Base-by-base conservation (phyloP, 2,329 filamentous ascomycete species). In the Ascochyta clinopodiicola region DNA sequence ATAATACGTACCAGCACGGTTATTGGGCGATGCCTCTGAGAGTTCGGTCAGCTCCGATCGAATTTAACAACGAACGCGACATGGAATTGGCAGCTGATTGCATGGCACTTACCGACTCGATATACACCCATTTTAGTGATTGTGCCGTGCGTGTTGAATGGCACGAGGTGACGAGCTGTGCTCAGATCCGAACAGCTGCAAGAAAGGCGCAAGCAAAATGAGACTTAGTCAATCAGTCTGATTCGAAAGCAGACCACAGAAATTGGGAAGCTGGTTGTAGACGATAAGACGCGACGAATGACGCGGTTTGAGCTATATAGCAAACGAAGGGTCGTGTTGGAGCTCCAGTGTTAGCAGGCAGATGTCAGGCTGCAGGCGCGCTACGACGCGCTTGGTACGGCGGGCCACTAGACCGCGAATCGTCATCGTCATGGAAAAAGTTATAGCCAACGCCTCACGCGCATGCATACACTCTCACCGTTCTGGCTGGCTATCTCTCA, bases 1-100 rank as follows among this genome's bases (percentile, higher is more conserved):
- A 35, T 8, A 8, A 17, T 17, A 35, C 32, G 32, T 35, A 35
- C 32, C 32, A 48, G 93, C 91, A 55, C 92, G 89, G 67, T 82
- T 85, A 71, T 84, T 89, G 13, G 63, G 61, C 22, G 60, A 69
- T 2, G 59, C 57, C 44, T 71, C 68, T 63, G 15, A 29, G 10
- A 21, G 3, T 43, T 31, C n/a, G 19, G 32, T 50, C 37, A 53
- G 44, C 38, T 42, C 25, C 3, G 10, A 27, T 27, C 21, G 36
- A 39, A 15, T 5, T 21, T 3, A 38, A 35, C 32, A 17, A 34
- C 8, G 8, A 35, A 35, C 15, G n/a, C 32, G 7, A 8, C n/a
- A 17, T 12, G 29, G 37, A 6, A 15, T 15, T 35, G 22, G 12
- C 15, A n/a, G 21, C 12, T 31, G 15, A 19, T 15, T 13, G 19